Base-by-base conservation (phyloP, 768 basidiomycete genomes). In the Xerocomus spinulosus region DNA sequence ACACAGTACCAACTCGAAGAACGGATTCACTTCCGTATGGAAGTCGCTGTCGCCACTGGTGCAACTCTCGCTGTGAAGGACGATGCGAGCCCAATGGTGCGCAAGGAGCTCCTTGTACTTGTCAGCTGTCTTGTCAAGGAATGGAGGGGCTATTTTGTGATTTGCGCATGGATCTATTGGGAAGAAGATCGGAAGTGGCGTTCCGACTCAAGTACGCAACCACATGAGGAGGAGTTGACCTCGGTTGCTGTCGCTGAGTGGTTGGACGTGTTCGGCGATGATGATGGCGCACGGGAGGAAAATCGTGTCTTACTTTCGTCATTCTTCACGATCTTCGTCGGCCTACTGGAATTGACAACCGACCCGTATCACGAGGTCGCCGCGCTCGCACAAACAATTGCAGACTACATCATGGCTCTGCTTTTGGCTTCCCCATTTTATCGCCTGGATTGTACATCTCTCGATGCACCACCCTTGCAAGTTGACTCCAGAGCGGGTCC, bases 101-200 rank as follows among this genome's bases (percentile, higher is more conserved):
- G 95, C 49, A 96, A 96, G 69, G 96, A 98, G 64, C 73, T 97
- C 18, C 74, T 97, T 28, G 80, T 97, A 32, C 76, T 98, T 32
- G 82, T 98, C 47, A 93, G 91, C 60, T 92, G 89, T 58, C 73
- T 98, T 18, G 93, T 94, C 30, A 88, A 92, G 65, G 95, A 98
- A 65, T 97, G 94, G 91, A 74, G 92, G 47, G 96, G 95, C 7
- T 90, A 90, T 72, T 92, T 98, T 57, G 90, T 95, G 40, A 82
- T 93, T 32, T 96, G 95, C 52, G 93, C 95, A 2, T 98, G 95
- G 94, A 71, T 92, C 9, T 94, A 96, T 63, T 90, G 90, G 83
- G 93, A 96, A 61, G 90, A 94, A 63, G 89, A 95, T 56, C 70
- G 83, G 42, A 79, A 75, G 49, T 82, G 85, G 80, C 69, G 76